Percentiles rank a stretch among this genome's conserved stretches.
Evolutionary conservation across 352 stramenopile species (phyloP).

Genomic region (Blastocystis sp.): DNA sequence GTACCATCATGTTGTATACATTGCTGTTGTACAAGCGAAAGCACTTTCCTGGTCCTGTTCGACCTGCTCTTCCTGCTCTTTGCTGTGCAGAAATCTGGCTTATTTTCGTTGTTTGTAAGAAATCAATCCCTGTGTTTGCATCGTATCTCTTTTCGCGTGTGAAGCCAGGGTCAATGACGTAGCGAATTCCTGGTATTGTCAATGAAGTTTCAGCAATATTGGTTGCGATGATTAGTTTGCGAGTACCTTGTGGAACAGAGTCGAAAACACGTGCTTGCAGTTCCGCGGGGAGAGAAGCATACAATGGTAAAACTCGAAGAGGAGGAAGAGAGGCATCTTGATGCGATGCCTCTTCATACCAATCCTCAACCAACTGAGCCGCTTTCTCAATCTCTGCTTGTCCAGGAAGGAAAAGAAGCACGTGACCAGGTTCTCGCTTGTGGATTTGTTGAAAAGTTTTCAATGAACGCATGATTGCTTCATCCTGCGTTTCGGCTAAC

Average conservation of each 20-base stretch:
- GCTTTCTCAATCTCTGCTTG: conserved; percentile 77
- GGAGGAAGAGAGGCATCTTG: conserved; percentile 60
- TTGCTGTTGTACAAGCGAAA: conserved; percentile 81
- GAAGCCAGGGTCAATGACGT: conserved; percentile 90
- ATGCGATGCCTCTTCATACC: neutral
- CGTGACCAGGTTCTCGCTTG: conserved; percentile 70
- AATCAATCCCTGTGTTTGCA: conserved; percentile 77
- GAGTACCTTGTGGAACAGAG: conserved; percentile 65
- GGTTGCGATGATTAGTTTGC: conserved; percentile 84
- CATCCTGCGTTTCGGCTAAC: conserved; percentile 73
- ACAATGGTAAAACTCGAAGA: conserved; percentile 70
- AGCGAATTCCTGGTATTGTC: conserved; percentile 87
- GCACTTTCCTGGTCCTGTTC: conserved; percentile 83
- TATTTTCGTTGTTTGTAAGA: conserved; percentile 74
- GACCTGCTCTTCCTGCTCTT: conserved; percentile 81
- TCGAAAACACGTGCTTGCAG: conserved; percentile 74
- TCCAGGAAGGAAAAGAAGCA: conserved; percentile 78
- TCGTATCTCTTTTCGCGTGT: conserved; percentile 82
- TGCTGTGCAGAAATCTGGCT: conserved; percentile 73
- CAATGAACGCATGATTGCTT: conserved; percentile 70
- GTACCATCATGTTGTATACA: conserved; percentile 64
- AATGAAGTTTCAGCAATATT: conserved; percentile 92
- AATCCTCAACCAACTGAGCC: conserved; percentile 69
- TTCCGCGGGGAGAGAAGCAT: conserved; percentile 75
- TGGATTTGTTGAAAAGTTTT: conserved; percentile 77